These are phyloP conservation scores for Pythium pyrilobum DNA, from an alignment of 352 stramenopile species.

Conservation along the genomic window DNA sequence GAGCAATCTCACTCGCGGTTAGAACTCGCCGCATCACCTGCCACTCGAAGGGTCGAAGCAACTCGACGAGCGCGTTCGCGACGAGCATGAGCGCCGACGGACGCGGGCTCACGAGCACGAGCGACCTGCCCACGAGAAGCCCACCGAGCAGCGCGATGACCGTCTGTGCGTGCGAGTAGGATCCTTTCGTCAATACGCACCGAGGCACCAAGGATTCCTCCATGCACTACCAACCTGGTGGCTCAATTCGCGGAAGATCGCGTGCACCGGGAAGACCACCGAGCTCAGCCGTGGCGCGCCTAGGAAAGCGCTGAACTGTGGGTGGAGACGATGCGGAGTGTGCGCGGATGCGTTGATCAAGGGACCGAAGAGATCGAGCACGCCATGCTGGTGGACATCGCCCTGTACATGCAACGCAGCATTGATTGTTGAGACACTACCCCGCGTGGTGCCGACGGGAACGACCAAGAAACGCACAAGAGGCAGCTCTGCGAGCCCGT, in stretches of 20 bases:
- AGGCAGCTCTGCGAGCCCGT: background rate
- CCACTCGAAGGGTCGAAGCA: conserved; percentile 59
- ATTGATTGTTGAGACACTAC: too few species aligned
- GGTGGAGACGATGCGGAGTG: conserved; percentile 17
- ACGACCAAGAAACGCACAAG: background rate
- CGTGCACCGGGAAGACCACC: conserved; percentile 25
- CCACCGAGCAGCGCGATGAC: conserved; percentile 37
- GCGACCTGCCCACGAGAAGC: conserved; percentile 43
- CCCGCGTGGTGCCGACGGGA: too few species aligned
- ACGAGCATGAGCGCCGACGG: conserved; percentile 32
- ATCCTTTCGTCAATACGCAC: too few species aligned
- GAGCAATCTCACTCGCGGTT: background rate
- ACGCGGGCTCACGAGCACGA: conserved; percentile 53
- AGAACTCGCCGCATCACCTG: conserved; percentile 17
- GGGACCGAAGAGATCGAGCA: too few species aligned
- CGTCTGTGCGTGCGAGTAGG: conserved; percentile 24
- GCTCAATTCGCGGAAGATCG: conserved; percentile 49
- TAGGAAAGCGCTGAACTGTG: conserved; percentile 33
- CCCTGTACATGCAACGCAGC: too few species aligned
- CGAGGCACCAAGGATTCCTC: too few species aligned
- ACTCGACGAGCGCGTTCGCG: conserved; percentile 28
- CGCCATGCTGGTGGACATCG: too few species aligned
- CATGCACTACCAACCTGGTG: conserved; percentile 31
- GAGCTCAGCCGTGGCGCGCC: conserved; percentile 14
- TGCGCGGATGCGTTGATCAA: too few species aligned